Percentiles rank a stretch among this genome's conserved stretches.
These are phyloP conservation scores for Brettanomyces custersianus DNA, from an alignment of 805 yeast species.

Conservation along the genomic window DNA sequence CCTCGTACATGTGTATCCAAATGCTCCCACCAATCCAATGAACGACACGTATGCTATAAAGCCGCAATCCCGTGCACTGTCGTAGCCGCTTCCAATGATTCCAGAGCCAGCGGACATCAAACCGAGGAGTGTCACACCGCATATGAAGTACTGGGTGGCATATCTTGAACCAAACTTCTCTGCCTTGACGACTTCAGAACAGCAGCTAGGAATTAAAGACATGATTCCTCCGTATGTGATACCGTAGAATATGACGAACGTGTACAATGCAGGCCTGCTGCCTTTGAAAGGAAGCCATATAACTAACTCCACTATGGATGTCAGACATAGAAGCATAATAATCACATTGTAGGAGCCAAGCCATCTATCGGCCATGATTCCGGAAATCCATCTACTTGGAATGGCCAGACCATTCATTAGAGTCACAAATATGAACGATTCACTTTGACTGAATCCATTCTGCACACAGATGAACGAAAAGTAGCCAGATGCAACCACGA, in stretches of 20 bases:
- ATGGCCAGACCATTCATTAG: slow-evolving; percentile 35
- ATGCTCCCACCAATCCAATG: slow-evolving; percentile 6
- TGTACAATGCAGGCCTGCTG: slow-evolving; percentile 30
- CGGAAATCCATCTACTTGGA: slow-evolving; percentile 21
- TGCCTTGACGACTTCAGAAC: slow-evolving; percentile 45
- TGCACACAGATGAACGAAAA: slow-evolving; percentile 40
- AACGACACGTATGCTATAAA: slow-evolving; percentile 8
- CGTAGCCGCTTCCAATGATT: slow-evolving; percentile 7
- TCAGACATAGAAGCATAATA: slow-evolving; percentile 19
- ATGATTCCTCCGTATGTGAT: slow-evolving; percentile 49
- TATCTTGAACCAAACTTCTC: slow-evolving; percentile 55
- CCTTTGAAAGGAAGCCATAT: slow-evolving; percentile 58
- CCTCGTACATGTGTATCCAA: slow-evolving; percentile 4
- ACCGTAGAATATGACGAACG: slow-evolving; percentile 43
- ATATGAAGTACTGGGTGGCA: slow-evolving; percentile 46
- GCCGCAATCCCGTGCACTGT: slow-evolving; percentile 6
- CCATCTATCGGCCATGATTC: slow-evolving; percentile 20
- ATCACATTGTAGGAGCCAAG: slow-evolving; percentile 46
- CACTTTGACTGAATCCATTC: slow-evolving; percentile 31
- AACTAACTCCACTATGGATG: slow-evolving; percentile 35
- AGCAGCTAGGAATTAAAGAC: slow-evolving; percentile 52
- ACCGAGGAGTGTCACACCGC: slow-evolving; percentile 28
- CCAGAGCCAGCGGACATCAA: slow-evolving; percentile 31
- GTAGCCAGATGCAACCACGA: slow-evolving; percentile 36
- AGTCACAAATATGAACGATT: slow-evolving; percentile 37